A percentile compares a stretch with the other conserved stretches of the same genome.
Conservation (phyloP, 495 filamentous ascomycete species). For the Melanomma pulvis-pyrius region DNA sequence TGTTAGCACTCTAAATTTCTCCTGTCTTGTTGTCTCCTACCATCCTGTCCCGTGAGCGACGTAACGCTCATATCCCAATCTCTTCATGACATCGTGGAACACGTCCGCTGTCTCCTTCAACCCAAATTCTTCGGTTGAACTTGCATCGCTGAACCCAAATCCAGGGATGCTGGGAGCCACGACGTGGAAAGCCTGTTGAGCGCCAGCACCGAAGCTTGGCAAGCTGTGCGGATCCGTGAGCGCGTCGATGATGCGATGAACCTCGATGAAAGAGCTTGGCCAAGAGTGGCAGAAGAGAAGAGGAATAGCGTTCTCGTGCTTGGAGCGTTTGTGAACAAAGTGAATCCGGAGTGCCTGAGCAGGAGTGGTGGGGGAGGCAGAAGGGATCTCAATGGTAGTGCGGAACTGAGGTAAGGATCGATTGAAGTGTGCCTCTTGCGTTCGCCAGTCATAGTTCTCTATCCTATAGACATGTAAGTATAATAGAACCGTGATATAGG, state of each 20-base stretch:
- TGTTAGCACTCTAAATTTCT: constrained; percentile 17
- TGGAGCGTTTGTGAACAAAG: constrained; percentile 45
- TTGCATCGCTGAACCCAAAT: constrained; percentile 48
- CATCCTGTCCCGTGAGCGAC: constrained; percentile 45
- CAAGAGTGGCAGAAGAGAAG: constrained; percentile 47
- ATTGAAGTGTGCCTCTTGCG: constrained; percentile 59
- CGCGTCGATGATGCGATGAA: constrained; percentile 41
- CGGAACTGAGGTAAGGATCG: constrained; percentile 61
- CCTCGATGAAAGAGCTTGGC: constrained; percentile 45
- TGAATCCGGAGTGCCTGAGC: constrained; percentile 38
- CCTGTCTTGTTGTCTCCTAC: constrained; percentile 32
- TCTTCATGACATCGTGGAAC: constrained; percentile 45
- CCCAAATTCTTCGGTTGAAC: constrained; percentile 40
- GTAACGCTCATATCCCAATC: constrained; percentile 45
- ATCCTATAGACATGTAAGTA: constrained; percentile 49
- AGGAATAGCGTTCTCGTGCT: constrained; percentile 42
- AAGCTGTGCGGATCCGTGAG: constrained; percentile 41
- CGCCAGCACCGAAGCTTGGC: constrained; percentile 26
- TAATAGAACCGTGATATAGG: constrained; percentile 12
- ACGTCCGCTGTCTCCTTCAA: constrained; percentile 40
- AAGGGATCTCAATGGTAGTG: constrained; percentile 49
- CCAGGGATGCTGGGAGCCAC: constrained; percentile 47
- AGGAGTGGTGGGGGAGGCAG: background rate
- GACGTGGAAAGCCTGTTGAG: constrained; percentile 45
- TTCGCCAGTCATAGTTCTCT: constrained; percentile 64